Base-by-base conservation (phyloP, 2,329 filamentous ascomycete genomes). In the Talaromyces sp. region DNA sequence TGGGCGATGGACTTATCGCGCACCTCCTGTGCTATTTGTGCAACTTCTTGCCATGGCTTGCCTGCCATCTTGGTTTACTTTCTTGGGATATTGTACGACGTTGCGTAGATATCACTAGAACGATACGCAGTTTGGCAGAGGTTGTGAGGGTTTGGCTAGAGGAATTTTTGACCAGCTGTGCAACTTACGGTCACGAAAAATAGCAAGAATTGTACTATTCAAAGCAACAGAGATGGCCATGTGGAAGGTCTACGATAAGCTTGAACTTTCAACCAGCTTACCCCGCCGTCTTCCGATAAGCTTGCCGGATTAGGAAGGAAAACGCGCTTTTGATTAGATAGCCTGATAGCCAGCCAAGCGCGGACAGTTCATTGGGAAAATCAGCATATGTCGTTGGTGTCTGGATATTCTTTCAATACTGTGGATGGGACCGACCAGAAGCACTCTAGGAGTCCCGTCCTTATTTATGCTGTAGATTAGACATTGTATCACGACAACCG, bases 1-100 rank as follows among this genome's bases (percentile, higher is more conserved):
- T 66, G 69, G 7, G 73, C 70, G 19, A 81, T 74, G 41, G 77
- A 77, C 11, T 71, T 69, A 64, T 78, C 76, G n/a, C 79, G 72
- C 68, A 80, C 73, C 7, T 76, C 65, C 66, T 79, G 78, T 35
- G 74, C 73, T 47, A 68, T 68, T 49, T 73, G 65, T 6, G 78
- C 78, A 54, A 79, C 71, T 8, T 74, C 69, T 68, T 78, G 71
- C 79, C 79, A 81, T 39, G 60, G 52, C 31, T 39, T 52, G 13
- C 56, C 54, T 3, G 14, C 49, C 65, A 66, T 66, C 7, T 56
- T 60, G 19, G 27, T 16, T 10, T 52, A 10, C 33, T 33, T 19
- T 33, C 16, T 52, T 9, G 8, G 27, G 49, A n/a, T 33, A 33
- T 50, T 52, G 49, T 11, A 16, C 27, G 27, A 52, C 16, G 9